Percentiles rank a stretch among this genome's conserved stretches.
Evolutionary conservation across 768 basidiomycete species (phyloP).

Genomic region (Mycena sanguinolenta): DNA sequence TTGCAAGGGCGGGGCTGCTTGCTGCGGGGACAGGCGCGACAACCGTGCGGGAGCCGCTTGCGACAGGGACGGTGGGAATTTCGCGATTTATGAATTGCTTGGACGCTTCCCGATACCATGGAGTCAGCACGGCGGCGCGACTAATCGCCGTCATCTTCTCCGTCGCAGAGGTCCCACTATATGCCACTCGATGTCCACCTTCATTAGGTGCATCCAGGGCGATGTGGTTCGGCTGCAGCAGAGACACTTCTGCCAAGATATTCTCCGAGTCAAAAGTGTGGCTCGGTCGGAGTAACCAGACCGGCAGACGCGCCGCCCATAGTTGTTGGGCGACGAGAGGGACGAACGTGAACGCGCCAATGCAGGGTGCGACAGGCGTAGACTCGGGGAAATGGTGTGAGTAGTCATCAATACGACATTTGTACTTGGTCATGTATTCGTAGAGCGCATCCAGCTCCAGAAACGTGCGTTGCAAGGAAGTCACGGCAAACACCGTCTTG

Average conservation of each 20-base stretch:
- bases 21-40: not conserved
- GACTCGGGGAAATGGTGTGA: not conserved
- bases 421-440: not conserved
- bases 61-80: not conserved
- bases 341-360: not conserved
- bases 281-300: not conserved
- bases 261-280: not conserved
- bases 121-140: too few relatives aligned
- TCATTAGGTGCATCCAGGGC: not conserved
- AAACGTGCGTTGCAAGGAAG: not conserved
- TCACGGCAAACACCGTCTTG: slow-evolving; percentile 1
- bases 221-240: not conserved
- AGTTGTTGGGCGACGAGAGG: not conserved
- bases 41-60: not conserved
- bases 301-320: not conserved
- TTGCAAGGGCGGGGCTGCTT: not conserved
- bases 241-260: not conserved
- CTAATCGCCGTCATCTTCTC: not conserved
- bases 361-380: not conserved
- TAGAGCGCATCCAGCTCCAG: slow-evolving; percentile 17
- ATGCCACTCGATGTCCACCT: not conserved
- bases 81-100: not conserved
- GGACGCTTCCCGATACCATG: slow-evolving; percentile 2
- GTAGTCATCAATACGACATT: not conserved
- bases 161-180: not conserved